Percentiles rank a stretch among this genome's conserved stretches.
Conservation (phyloP, 352 stramenopile species). For the Pythium inflatum region DNA sequence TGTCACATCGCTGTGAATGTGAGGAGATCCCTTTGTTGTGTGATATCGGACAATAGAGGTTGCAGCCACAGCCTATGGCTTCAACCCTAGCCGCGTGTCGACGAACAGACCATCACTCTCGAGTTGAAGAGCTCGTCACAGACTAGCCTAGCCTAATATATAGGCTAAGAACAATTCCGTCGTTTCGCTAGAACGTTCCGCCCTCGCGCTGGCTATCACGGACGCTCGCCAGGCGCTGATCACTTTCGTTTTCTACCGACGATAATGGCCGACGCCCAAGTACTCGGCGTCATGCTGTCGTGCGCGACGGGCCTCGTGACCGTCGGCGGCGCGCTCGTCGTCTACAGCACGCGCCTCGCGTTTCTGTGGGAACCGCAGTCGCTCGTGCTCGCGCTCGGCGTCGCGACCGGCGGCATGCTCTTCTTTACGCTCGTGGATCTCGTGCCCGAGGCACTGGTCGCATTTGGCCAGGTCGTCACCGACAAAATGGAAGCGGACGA, state of each 20-base stretch:
- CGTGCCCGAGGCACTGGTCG: slow-evolving; percentile 16
- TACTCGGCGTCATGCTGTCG: slow-evolving; percentile 30
- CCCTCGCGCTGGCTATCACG: too few relatives aligned
- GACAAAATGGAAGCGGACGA: neutral
- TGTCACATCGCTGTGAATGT: neutral
- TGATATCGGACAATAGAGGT: slow-evolving; percentile 17
- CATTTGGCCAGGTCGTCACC: slow-evolving; percentile 5
- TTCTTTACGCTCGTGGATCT: slow-evolving; percentile 35
- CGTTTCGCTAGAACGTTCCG: too few relatives aligned
- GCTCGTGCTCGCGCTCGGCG: slow-evolving; percentile 28
- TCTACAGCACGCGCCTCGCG: slow-evolving; percentile 28
- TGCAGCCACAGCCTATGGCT: neutral
- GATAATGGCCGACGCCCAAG: slow-evolving; percentile 5
- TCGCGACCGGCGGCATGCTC: slow-evolving; percentile 31
- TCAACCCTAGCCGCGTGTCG: slow-evolving; percentile 20
- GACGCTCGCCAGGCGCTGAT: too few relatives aligned
- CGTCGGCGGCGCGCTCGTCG: slow-evolving; percentile 31
- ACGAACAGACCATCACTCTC: slow-evolving; percentile 9
- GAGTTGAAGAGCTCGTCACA: neutral
- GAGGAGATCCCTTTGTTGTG: slow-evolving; percentile 20
- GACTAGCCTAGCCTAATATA: neutral
- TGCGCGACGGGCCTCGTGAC: slow-evolving; percentile 28
- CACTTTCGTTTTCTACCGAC: too few relatives aligned
- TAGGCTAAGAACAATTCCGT: too few relatives aligned
- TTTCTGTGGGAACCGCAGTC: slow-evolving; percentile 33